Conservation (phyloP, 2,329 filamentous ascomycete genomes). For the Xylaria hypoxylon region DNA sequence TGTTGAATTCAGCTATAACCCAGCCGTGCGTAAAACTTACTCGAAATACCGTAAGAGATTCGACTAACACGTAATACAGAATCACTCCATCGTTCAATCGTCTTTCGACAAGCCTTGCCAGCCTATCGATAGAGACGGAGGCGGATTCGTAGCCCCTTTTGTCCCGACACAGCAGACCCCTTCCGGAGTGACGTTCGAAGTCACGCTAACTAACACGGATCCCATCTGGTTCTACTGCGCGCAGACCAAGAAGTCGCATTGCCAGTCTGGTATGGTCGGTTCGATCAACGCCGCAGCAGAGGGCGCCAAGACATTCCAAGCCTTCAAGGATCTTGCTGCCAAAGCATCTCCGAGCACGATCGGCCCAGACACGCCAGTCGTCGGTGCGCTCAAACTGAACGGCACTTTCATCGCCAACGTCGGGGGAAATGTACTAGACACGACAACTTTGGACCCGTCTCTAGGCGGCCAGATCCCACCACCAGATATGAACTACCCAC, state of each 20-base stretch:
- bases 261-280: constrained; percentile 60
- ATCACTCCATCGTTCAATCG: constrained; percentile 56
- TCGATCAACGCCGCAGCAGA: constrained; percentile 57
- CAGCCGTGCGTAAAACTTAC: constrained; percentile 40
- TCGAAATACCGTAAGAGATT: background rate
- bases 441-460: constrained; percentile 44
- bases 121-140: constrained; percentile 46
- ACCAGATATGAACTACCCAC: constrained; percentile 44
- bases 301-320: constrained; percentile 54
- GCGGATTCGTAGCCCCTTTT: constrained; percentile 56
- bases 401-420: constrained; percentile 48
- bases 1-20: constrained; percentile 54
- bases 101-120: constrained; percentile 57
- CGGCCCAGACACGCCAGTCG: constrained; percentile 50
- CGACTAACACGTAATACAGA: constrained; percentile 38
- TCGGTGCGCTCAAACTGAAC: constrained; percentile 53
- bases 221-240: constrained; percentile 56
- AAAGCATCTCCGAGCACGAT: constrained; percentile 52
- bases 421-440: constrained; percentile 48
- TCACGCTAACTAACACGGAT: constrained; percentile 49
- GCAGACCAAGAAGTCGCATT: constrained; percentile 51
- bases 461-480: constrained; percentile 46
- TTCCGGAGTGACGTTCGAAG: constrained; percentile 51
- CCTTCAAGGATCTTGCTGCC: constrained; percentile 52
- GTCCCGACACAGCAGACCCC: constrained; percentile 50